Percentiles rank a stretch among this genome's conserved stretches.
phyloP scores from a whole-genome alignment of 257 asterid genomes.

The Scutellaria minor region DNA sequence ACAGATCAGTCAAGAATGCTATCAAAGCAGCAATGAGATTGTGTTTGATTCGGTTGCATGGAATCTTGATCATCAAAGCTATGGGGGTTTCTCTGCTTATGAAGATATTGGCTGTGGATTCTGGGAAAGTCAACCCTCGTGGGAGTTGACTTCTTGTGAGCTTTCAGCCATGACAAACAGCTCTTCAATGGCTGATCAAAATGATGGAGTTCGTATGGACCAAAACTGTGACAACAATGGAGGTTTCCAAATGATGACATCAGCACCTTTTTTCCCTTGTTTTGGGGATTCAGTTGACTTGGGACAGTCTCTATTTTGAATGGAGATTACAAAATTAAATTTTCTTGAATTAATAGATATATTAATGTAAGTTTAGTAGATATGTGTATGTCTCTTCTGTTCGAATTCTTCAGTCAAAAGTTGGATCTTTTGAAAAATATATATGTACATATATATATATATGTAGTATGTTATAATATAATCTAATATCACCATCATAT shows the following conservation, averaged over 20 bases:
- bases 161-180: slow-evolving; percentile 65
- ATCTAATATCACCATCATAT: no score
- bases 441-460: no score
- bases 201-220: slow-evolving; percentile 18
- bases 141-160: slow-evolving; percentile 66
- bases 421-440: no score
- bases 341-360: slow-evolving; percentile 18
- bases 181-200: slow-evolving; percentile 33
- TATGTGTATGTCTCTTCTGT: no score
- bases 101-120: slow-evolving; percentile 35
- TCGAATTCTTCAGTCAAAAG: no score
- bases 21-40: slow-evolving; percentile 7
- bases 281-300: slow-evolving; percentile 59
- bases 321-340: neutral
- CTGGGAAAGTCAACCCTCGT: slow-evolving; percentile 47
- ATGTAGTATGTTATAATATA: no score
- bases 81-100: slow-evolving; percentile 27
- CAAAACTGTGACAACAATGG: neutral
- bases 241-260: slow-evolving; percentile 38
- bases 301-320: slow-evolving; percentile 53
- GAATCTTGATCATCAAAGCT: slow-evolving; percentile 27
- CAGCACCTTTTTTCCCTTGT: slow-evolving; percentile 50
- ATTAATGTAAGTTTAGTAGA: neutral
- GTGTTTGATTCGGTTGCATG: slow-evolving; percentile 32
- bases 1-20: slow-evolving; percentile 23